Base-by-base conservation (phyloP, 2,329 filamentous ascomycete genomes). In the Alternaria ventricosa region DNA sequence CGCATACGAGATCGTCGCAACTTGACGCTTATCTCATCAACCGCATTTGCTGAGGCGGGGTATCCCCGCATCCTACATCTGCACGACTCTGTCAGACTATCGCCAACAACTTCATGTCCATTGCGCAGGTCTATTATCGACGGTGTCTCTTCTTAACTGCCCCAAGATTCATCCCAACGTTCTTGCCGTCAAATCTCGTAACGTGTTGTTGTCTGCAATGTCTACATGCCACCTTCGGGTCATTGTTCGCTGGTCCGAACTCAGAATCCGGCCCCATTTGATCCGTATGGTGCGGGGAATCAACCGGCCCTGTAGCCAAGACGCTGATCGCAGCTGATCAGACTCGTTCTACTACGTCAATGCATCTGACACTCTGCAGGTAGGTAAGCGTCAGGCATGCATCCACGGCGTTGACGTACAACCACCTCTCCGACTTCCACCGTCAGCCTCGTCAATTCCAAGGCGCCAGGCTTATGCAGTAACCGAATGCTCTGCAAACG, bases 351-450 rank as follows among this genome's bases (percentile, higher is more conserved):
- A 45, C 61, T 63, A 50, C 50, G 51, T 50, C 43, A 18, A 49
- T 60, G 64, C 68, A 68, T 66, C 66, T 71, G 70, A 71, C 67
- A 50, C 30, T 44, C 41, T 70, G 61, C 61, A 65, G 60, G 25
- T 47, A 44, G 28, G 36, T 41, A 65, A 67, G 64, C 68, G 71
- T 49, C 59, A 53, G 22, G 30, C 36, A 64, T 67, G 66, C 69
- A 71, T 59, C 59, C 30, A 57, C 61, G 30, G 58, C 61, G 56
- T 66, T 70, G 60, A 63, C 64, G 68, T 65, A 61, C 65, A 28
- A 67, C 70, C 60, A 55, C 55, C 18, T 27, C 11, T 33, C 53
- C 20, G 22, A 46, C 45, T 12, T 55, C 7, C 10, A 43, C 28
- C 12, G 49, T 30, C 56, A 49, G n/a, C 22, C 49, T 33, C 36